Evolutionary conservation across 2,329 filamentous ascomycete genomes (phyloP), one percentile per base, ranked within the genome.

Genomic region (Neofusicoccum sp.): DNA sequence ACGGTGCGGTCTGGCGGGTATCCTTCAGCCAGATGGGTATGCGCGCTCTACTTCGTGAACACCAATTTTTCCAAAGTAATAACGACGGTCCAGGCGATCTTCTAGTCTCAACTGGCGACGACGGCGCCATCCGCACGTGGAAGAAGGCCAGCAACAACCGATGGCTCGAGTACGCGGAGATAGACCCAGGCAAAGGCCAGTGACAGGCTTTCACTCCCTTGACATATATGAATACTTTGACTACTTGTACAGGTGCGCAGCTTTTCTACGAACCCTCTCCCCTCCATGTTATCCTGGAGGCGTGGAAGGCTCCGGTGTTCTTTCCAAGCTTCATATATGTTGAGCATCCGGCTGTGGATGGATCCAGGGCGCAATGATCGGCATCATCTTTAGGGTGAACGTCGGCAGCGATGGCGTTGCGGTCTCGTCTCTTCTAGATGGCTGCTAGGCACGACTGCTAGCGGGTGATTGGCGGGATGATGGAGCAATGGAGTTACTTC

Each of bases 1-100:
- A 85, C 53, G 87, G 85, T 16, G 88, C 88, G 1, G 88, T 91
- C 1, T 93, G 89, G 89, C 80, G 88, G 24, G 86, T 93, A 2
- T 84, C 84, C 1, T 93, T 92, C 66, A 80, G 78, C 11, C 76
- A 77, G 30, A 76, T 77, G 71, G 79, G 76, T 76, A 71, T 61
- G 73, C 8, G 34, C 6, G 2, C 16, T 6, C 12, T 36, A 1
- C 30, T 54, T 3, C 40, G 20, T 16, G 20, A 12, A 9, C 24
- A 40, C 7, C 3, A 5, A 8, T 5, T 36, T 14, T 38, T 41
- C n/a, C 40, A 2, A 11, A n/a, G 6, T 51, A 31, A 33, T 56
- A 48, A 24, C 20, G 11, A 20, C 66, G 82, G 83, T 58, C 80
- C 86, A 77, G 89, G 89, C 4, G 88, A 91, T 72, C 82, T 93